Conservation (phyloP, 1,284 basidiomycete genomes). For the Volvariella volvacea region DNA sequence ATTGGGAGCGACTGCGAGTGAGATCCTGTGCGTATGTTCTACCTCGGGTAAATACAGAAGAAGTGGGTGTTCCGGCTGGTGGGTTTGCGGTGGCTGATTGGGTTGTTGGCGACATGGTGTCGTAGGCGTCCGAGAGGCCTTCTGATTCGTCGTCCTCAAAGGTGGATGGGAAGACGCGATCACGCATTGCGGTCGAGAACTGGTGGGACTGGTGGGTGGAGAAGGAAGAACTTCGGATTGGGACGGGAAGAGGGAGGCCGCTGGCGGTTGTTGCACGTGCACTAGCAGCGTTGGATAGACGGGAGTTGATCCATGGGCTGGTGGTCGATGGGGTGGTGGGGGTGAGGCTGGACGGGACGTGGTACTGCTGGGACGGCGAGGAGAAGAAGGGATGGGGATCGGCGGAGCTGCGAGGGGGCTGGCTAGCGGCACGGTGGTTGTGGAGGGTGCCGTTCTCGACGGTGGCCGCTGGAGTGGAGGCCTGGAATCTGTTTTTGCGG, state of each 20-base stretch:
- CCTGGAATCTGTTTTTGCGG: slow-evolving; percentile 52
- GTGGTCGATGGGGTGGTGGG: slow-evolving; percentile 21
- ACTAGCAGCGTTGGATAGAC: slow-evolving; percentile 9
- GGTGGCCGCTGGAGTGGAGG: slow-evolving; percentile 10
- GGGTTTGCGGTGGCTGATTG: too few species aligned
- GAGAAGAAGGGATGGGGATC: slow-evolving; percentile 40
- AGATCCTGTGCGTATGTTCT: slow-evolving; percentile 51
- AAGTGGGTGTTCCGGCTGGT: too few species aligned
- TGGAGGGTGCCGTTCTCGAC: too few species aligned
- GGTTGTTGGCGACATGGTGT: slow-evolving; percentile 25
- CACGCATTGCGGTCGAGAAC: slow-evolving; percentile 58
- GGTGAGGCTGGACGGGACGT: slow-evolving; percentile 42
- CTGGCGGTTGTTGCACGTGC: background rate
- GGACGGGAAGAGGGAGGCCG: slow-evolving; percentile 31
- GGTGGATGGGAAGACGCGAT: slow-evolving; percentile 39
- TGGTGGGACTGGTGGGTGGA: slow-evolving; percentile 43
- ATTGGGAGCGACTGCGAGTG: slow-evolving; percentile 69
- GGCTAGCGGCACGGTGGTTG: slow-evolving; percentile 52
- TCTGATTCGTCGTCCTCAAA: slow-evolving; percentile 63
- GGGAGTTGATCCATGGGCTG: slow-evolving; percentile 37
- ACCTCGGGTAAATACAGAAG: slow-evolving; percentile 40
- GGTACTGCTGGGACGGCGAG: slow-evolving; percentile 43
- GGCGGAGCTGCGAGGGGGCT: slow-evolving; percentile 50
- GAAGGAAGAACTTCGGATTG: slow-evolving; percentile 62
- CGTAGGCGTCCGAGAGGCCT: slow-evolving; percentile 41